Evolutionary conservation across 1,284 basidiomycete species (phyloP).

Genomic region (Amylostereum areolatum): DNA sequence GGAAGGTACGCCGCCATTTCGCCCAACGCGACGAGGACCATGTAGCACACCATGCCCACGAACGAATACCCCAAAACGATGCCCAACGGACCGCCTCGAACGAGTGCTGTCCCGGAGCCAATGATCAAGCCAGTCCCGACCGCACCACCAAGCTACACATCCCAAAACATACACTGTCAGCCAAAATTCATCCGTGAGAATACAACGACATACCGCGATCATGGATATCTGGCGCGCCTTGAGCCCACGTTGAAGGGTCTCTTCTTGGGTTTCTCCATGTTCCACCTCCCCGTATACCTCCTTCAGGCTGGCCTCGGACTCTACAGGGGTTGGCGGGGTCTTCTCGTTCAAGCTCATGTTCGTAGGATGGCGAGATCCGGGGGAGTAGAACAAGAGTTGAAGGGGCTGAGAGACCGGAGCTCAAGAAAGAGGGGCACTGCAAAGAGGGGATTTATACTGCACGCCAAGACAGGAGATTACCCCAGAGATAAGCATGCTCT

Average conservation of each 20-base stretch:
- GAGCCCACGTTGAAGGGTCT: conserved; percentile 53
- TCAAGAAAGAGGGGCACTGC: too few species aligned
- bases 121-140: conserved; percentile 75
- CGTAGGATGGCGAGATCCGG: too few species aligned
- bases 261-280: conserved; percentile 11
- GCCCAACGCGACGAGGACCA: conserved; percentile 38
- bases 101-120: conserved; percentile 54
- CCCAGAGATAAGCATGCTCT: too few species aligned
- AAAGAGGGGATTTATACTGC: too few species aligned
- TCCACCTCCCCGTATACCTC: too few species aligned
- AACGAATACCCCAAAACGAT: conserved; percentile 46
- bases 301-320: too few species aligned
- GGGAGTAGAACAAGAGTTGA: too few species aligned
- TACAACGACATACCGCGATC: conserved; percentile 46
- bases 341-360: too few species aligned
- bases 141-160: conserved; percentile 48
- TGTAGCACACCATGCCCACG: conserved; percentile 51
- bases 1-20: conserved; percentile 34
- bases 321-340: too few species aligned
- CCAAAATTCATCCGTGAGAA: not conserved
- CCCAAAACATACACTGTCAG: not conserved
- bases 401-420: too few species aligned
- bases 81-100: conserved; percentile 48
- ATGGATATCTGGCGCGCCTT: conserved; percentile 68
- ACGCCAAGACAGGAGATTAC: too few species aligned